Evolutionary conservation across 1,284 basidiomycete genomes (phyloP).

Genomic region (Leccinum fallax): DNA sequence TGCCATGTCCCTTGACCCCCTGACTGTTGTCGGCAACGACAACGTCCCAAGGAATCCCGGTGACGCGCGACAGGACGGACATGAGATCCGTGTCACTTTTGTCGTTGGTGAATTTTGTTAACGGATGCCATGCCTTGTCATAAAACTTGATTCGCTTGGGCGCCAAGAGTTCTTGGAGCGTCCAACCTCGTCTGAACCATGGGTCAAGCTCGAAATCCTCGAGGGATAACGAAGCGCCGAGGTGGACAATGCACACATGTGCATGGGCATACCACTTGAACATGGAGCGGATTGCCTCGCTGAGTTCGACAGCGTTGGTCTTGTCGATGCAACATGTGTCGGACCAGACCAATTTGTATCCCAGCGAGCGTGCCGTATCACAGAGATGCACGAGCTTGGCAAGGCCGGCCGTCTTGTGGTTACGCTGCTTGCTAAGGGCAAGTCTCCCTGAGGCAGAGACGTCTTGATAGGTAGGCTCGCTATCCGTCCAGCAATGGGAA

Average conservation of each 20-base stretch:
- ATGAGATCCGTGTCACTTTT: conserved; percentile 17
- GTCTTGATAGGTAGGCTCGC: conserved; percentile 29
- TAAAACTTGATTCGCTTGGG: conserved; percentile 31
- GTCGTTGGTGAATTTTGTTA: conserved; percentile 23
- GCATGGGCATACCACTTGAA: conserved; percentile 11
- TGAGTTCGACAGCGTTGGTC: conserved; percentile 22
- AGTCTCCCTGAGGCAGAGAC: conserved; percentile 2
- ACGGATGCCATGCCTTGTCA: conserved; percentile 21
- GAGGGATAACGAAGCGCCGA: conserved; percentile 17
- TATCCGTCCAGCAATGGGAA: conserved; percentile 31
- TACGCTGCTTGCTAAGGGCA: conserved; percentile 2
- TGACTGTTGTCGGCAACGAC: conserved; percentile 24
- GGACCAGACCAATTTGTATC: conserved; percentile 28
- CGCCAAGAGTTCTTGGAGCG: conserved; percentile 31
- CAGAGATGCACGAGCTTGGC: conserved; percentile 21
- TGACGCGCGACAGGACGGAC: conserved; percentile 17
- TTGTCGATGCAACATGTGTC: conserved; percentile 15
- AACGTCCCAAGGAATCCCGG: conserved; percentile 20
- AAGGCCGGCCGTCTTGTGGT: conserved; percentile 6
- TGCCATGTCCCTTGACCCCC: conserved; percentile 16
- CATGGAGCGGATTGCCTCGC: conserved; percentile 4
- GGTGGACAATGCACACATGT: conserved; percentile 30
- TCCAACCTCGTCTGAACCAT: conserved; percentile 35
- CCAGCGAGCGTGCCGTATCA: conserved; percentile 17
- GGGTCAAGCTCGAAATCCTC: conserved; percentile 22